Evolutionary conservation across 2,329 filamentous ascomycete species (phyloP).

Genomic region (Neopestalotiopsis sp.): DNA sequence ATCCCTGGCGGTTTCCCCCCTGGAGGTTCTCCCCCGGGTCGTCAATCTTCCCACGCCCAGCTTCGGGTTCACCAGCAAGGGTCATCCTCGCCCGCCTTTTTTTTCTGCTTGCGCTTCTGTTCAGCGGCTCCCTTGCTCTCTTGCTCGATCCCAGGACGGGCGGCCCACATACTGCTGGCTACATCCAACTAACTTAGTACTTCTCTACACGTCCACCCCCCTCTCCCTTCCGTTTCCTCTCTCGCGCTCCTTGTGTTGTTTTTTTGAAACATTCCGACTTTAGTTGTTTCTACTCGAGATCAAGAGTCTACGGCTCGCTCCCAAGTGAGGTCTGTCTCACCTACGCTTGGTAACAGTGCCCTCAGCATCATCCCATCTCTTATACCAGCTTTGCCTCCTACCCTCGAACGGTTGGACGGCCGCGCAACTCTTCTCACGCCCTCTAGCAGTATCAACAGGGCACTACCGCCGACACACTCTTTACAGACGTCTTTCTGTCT

Average conservation of each 20-base stretch:
- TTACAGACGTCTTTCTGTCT: constrained; percentile 25
- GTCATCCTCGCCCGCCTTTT: constrained; percentile 2
- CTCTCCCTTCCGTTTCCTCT: constrained; percentile 37
- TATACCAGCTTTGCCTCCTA: constrained; percentile 33
- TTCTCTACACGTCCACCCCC: constrained; percentile 37
- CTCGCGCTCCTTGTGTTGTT: constrained; percentile 35
- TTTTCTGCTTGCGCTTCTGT: constrained; percentile 1
- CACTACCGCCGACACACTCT: constrained; percentile 33
- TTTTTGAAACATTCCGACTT: constrained; percentile 38
- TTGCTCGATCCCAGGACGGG: neutral
- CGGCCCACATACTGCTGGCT: constrained; percentile 24
- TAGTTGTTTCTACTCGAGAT: constrained; percentile 35
- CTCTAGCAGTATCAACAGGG: constrained; percentile 23
- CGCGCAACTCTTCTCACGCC: constrained; percentile 23
- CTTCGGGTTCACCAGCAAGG: constrained; percentile 1
- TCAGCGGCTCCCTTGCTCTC: neutral
- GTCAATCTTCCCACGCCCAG: constrained; percentile 1
- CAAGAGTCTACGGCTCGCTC: constrained; percentile 33
- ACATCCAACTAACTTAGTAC: constrained; percentile 31
- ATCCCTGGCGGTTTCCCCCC: neutral
- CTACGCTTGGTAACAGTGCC: constrained; percentile 29
- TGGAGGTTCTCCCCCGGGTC: neutral
- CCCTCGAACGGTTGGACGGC: constrained; percentile 11
- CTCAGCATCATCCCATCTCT: constrained; percentile 30
- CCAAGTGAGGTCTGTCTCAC: constrained; percentile 40